Evolutionary conservation across 129 eudicot genomes (phyloP), one percentile per base, ranked within the genome.

Genomic region (Artemisia tridentata): DNA sequence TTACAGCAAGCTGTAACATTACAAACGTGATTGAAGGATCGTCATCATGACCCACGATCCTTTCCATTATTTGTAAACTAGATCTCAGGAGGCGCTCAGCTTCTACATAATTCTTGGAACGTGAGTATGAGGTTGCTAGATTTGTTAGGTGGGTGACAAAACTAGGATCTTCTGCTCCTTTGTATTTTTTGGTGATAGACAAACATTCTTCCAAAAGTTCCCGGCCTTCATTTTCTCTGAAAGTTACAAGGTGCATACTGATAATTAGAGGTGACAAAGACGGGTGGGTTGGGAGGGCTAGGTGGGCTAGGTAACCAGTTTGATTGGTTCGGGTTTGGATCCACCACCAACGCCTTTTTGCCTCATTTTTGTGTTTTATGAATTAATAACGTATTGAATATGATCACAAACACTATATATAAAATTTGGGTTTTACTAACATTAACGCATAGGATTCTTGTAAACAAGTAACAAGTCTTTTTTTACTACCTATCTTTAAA

Each of bases 81-180:
- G 75, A 84, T 83, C 91, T 81, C 46, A 89, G 73, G 56, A 85
- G 82, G 57, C 91, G 89, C 77, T 92, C 98, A 38, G 98, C 89
- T 83, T 92, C 98, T 14, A 72, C 88, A 38, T 73, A 92, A 74
- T 84, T 85, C 60, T 92, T 88, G 34, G 85, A 84, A 64, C 84
- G 85, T 17, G 96, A 92, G 76, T 92, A 86, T 13, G 98, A 92
- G 67, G 91, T 79, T 79, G 98, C 98, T 11, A 92, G 91, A 86
- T 92, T 92, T 38, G 82, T 81, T 16, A 89, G 84, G 73, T 88
- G 96, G 61, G 88, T 84, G 18, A 85, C 91, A 18, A 78, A 75
- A 82, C 84, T 73, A 7, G 88, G 95, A 78, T 89, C 89, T 10
- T 87, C 91, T 68, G 89, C 84, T 63, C 98, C 98, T 82, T 76